Evolutionary conservation across 106 monocot species (phyloP).

Genomic region (Narthecium ossifragum): DNA sequence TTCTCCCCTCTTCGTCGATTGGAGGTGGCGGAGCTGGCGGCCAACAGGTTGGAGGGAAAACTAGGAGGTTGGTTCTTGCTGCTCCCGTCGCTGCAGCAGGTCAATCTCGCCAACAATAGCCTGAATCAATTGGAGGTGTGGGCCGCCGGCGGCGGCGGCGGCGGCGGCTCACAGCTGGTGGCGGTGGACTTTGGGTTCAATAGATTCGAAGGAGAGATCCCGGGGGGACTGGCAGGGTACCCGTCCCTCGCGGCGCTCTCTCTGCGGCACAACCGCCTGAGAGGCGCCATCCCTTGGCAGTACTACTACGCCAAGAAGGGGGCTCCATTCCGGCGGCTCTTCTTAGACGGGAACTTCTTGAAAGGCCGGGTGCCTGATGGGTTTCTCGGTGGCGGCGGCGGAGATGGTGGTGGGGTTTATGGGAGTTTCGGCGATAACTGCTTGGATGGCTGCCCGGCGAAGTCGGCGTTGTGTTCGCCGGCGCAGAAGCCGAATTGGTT

Average conservation of each 20-base stretch:
- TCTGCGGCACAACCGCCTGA: conserved; percentile 40
- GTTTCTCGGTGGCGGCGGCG: conserved; percentile 12
- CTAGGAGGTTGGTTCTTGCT: conserved; percentile 51
- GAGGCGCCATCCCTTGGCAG: conserved; percentile 42
- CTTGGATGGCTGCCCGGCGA: conserved; percentile 33
- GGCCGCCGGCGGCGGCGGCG: neutral
- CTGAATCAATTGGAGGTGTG: conserved; percentile 13
- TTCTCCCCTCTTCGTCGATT: conserved; percentile 23
- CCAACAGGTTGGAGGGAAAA: conserved; percentile 32
- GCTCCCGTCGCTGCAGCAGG: conserved; percentile 59
- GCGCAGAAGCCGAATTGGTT: conserved; percentile 41
- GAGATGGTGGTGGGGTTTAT: conserved; percentile 1
- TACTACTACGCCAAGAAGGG: conserved; percentile 28
- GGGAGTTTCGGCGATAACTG: conserved; percentile 73
- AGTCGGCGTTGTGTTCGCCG: conserved; percentile 35
- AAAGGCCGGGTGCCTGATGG: conserved; percentile 38
- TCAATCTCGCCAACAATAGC: conserved; percentile 57
- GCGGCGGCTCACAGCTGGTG: conserved; percentile 19
- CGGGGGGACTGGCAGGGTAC: conserved; percentile 34
- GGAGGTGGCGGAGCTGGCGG: conserved; percentile 44
- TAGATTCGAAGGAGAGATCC: conserved; percentile 35
- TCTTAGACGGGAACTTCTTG: conserved; percentile 59
- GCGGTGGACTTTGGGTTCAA: conserved; percentile 62
- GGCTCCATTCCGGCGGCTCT: conserved; percentile 41
- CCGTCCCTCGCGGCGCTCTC: conserved; percentile 37